Conservation (phyloP, 352 stramenopile genomes). For the Phytopythium chamaehyphon region DNA sequence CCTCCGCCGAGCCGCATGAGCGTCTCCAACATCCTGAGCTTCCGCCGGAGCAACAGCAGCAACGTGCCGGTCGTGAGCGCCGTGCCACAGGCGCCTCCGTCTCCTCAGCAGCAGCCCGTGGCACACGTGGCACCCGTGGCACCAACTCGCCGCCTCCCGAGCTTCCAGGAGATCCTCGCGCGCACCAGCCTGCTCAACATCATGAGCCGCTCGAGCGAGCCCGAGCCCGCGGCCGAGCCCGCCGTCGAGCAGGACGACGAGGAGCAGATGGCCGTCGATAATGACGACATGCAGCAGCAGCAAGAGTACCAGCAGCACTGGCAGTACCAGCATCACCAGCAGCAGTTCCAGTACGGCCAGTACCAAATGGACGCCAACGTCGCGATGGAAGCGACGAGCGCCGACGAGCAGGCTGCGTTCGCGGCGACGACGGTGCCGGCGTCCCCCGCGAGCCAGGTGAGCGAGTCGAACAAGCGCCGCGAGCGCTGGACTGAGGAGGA, state of each 20-base stretch:
- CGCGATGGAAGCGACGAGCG: slow-evolving; percentile 25
- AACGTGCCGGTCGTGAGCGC: slow-evolving; percentile 10
- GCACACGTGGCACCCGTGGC: slow-evolving; percentile 13
- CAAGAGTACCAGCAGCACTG: slow-evolving; percentile 12
- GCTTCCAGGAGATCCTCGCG: slow-evolving; percentile 60
- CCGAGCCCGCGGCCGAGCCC: slow-evolving; percentile 12
- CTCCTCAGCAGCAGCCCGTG: slow-evolving; percentile 17
- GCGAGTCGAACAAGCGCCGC: slow-evolving; percentile 65
- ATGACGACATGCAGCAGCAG: slow-evolving; percentile 7
- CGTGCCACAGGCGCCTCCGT: slow-evolving; percentile 10
- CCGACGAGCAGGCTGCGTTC: slow-evolving; percentile 11
- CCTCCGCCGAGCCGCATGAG: slow-evolving; percentile 30
- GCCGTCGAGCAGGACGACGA: slow-evolving; percentile 5
- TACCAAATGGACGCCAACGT: slow-evolving; percentile 22
- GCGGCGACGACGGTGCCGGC: slow-evolving; percentile 24
- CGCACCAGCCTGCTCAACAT: slow-evolving; percentile 65
- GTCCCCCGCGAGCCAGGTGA: slow-evolving; percentile 54
- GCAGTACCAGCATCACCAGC: slow-evolving; percentile 10
- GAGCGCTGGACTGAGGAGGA: slow-evolving; percentile 84
- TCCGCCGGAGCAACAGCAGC: slow-evolving; percentile 22
- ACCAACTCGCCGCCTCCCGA: slow-evolving; percentile 53
- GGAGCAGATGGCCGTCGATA: slow-evolving; percentile 6
- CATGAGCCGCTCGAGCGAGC: slow-evolving; percentile 32
- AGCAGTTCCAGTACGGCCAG: slow-evolving; percentile 23
- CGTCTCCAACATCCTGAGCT: slow-evolving; percentile 51